A percentile compares a stretch with the other conserved stretches of the same genome.
These are phyloP conservation scores for Yamadazyma tumulicola DNA, from an alignment of 805 yeast genomes.

Conservation along the genomic window DNA sequence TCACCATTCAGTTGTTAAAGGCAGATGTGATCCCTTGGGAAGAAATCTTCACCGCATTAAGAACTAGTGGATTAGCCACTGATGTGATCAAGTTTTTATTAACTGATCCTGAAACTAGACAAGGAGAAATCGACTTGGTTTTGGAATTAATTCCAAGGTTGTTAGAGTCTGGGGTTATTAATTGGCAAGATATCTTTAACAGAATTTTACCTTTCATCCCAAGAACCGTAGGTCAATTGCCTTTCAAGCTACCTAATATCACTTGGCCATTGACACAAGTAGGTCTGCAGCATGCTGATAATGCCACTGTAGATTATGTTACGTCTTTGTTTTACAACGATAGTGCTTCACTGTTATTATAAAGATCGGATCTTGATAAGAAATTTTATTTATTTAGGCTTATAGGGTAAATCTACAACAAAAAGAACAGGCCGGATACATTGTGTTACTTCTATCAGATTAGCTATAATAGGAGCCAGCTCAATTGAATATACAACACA, in stretches of 20 bases:
- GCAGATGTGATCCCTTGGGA: constrained; percentile 30
- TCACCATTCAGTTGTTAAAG: constrained; percentile 22
- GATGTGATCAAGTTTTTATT: constrained; percentile 24
- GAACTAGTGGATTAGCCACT: constrained; percentile 26
- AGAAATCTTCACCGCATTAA: constrained; percentile 28
- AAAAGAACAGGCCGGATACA: no score
- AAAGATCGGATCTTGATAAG: no score
- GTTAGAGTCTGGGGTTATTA: constrained; percentile 13
- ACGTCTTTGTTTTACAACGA: no score
- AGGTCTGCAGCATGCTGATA: no score
- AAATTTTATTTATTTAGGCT: no score
- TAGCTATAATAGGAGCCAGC: no score
- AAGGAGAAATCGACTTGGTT: constrained; percentile 22
- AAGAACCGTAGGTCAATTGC: not conserved
- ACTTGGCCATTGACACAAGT: not conserved
- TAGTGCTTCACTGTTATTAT: no score
- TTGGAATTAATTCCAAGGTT: constrained; percentile 21
- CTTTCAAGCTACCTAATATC: not conserved
- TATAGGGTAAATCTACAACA: no score
- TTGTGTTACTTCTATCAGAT: no score
- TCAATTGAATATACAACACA: no score
- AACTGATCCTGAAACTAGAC: constrained; percentile 26
- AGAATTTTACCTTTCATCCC: constrained; percentile 2
- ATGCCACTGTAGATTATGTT: not conserved
- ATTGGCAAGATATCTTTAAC: constrained; percentile 9